Conservation (phyloP, 2,329 filamentous ascomycete genomes). For the Fusarium acutatum region DNA sequence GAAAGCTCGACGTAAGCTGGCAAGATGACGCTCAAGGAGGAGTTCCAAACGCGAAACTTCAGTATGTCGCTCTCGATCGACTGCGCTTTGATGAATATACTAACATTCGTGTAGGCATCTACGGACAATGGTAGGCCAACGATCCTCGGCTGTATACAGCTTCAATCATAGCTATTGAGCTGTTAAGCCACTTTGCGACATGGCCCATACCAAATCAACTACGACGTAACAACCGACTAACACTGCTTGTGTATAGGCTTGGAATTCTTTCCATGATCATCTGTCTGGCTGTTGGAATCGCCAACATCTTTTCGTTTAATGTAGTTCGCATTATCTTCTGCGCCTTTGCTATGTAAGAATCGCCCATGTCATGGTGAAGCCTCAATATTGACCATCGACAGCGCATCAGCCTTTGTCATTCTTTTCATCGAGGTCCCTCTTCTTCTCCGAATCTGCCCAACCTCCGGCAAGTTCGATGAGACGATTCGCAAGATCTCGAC, state of each 20-base stretch:
- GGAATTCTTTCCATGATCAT: slow-evolving; percentile 76
- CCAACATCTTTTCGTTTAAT: slow-evolving; percentile 69
- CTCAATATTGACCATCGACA: slow-evolving; percentile 46
- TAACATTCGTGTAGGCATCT: slow-evolving; percentile 67
- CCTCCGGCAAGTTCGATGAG: slow-evolving; percentile 85
- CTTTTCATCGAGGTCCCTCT: slow-evolving; percentile 92
- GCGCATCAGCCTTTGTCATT: slow-evolving; percentile 75
- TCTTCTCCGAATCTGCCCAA: slow-evolving; percentile 96
- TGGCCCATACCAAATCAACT: neutral
- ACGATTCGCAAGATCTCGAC: slow-evolving; percentile 93
- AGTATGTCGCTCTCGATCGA: slow-evolving; percentile 59
- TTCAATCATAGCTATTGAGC: slow-evolving; percentile 15
- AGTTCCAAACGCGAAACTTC: slow-evolving; percentile 78
- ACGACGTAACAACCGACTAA: slow-evolving; percentile 18
- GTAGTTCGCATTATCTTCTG: slow-evolving; percentile 60
- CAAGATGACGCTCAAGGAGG: slow-evolving; percentile 76
- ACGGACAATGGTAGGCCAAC: slow-evolving; percentile 74
- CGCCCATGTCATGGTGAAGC: neutral
- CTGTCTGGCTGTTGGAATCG: slow-evolving; percentile 74
- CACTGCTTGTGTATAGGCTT: slow-evolving; percentile 57
- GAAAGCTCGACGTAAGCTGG: slow-evolving; percentile 42
- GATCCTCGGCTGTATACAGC: slow-evolving; percentile 3
- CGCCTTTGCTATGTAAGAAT: slow-evolving; percentile 62
- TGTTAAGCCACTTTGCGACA: slow-evolving; percentile 8
- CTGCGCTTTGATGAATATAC: slow-evolving; percentile 24